Evolutionary conservation across 768 basidiomycete genomes (phyloP), one percentile per base, ranked within the genome.

Genomic region (Guyanaporus albipodus): DNA sequence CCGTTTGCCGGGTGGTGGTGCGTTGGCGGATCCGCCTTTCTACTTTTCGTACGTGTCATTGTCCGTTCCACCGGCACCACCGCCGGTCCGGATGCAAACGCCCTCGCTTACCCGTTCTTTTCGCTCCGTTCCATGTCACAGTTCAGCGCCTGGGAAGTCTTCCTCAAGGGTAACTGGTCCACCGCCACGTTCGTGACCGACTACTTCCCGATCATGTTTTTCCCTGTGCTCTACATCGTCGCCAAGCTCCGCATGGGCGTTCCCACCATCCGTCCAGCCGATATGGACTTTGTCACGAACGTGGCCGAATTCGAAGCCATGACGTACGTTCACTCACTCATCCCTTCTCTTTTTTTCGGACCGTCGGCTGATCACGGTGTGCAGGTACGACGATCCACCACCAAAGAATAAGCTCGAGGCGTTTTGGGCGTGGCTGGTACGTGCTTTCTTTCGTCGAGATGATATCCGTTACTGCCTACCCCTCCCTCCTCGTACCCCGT

Each of bases 161-260:
- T 74, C 57, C 53, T 74, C 19, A 58, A 53, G n/a, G 67, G 60
- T 4, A 54, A 60, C 41, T 75, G 73, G 74, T 55, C 53, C 35
- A 54, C 63, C 8, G 66, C 61, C 23, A 66, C 62, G 0, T 75
- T 75, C 50, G 63, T 75, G 19, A 74, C 73, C 4, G 62, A 69
- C 58, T 75, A 75, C 48, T 42, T 75, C 27, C 70, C 73, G 11
- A 55, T 73, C 49, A 59, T 58, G 37, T 56, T 76, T 43, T 77
- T 80, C 70, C 76, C 77, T 14, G 34, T 76, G 37, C 54, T 80
- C 12, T 80, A 72, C 61, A 2, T 73, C 12, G 61, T 44, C 18
- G 54, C 58, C 35, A 68, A 51, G 40, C 6, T 63, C 15, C 0
- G 48, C 42, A 61, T 38, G 53, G 53, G 57, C 29, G 53, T 40